Evolutionary conservation across 2,329 filamentous ascomycete genomes (phyloP), one percentile per base, ranked within the genome.

Genomic region (Zelopaecilomyces penicillatus): DNA sequence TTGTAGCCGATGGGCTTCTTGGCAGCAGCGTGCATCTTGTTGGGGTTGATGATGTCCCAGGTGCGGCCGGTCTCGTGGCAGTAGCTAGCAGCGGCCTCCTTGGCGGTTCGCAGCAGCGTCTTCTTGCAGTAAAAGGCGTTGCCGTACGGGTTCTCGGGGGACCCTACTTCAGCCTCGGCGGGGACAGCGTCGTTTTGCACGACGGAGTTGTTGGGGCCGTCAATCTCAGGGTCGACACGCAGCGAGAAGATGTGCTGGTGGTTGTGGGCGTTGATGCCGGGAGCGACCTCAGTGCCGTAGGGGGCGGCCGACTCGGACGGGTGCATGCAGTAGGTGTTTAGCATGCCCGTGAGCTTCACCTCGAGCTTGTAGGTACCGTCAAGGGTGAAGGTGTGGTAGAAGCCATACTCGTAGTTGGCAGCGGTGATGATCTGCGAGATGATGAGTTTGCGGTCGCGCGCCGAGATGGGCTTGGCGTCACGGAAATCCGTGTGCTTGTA

Each of bases 171-270:
- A 7, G 76, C 82, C 0, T 77, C 68, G 0, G 78, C 80, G 7
- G 66, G 71, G 1, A 72, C 68, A 4, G 83, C 82, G 33, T 70
- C 66, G 28, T 69, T 64, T 1, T 65, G 47, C 2, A 62, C 56
- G 1, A 81, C 60, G 0, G 75, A 75, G 57, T 83, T 83, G 2
- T 61, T 57, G 52, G 74, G 65, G 0, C 79, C 78, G 52, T 83
- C 79, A 35, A 84, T 66, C 3, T 77, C 75, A 0, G 80, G 78
- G 52, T 85, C 81, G n/a, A 85, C 75, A 1, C 80, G 71, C 30
- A 80, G 58, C n/a, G 68, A 73, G 56, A 85, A 85, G 33, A 85
- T 69, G 58, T 85, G 80, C 55, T 85, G 82, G 48, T 85, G 81
- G 56, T 83, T 81, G 26, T 79, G 77, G 0, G 81, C 82, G 5